Percentiles rank a stretch among this genome's conserved stretches.
Conservation (phyloP, 495 filamentous ascomycete genomes). For the Thermochaetoides thermophila region DNA sequence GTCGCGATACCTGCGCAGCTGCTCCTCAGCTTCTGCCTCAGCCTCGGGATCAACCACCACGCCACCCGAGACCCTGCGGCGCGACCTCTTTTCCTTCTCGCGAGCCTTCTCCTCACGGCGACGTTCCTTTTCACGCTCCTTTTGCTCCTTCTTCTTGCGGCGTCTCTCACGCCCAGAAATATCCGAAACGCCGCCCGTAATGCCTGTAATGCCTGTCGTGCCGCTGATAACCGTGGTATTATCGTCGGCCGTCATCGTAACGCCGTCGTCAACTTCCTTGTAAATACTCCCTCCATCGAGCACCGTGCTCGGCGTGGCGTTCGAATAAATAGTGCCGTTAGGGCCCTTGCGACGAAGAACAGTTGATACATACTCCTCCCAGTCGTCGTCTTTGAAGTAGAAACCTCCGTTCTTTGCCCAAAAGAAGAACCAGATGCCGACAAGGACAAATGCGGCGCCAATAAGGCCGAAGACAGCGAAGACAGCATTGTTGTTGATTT, state of each 20-base stretch:
- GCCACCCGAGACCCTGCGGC: constrained; percentile 29
- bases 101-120: constrained; percentile 26
- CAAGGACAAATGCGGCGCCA: constrained; percentile 61
- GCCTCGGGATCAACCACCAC: constrained; percentile 34
- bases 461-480: constrained; percentile 77
- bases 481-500: constrained; percentile 72
- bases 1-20: constrained; percentile 57
- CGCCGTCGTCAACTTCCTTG: constrained; percentile 46
- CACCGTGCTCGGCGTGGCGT: constrained; percentile 66
- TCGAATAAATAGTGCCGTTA: constrained; percentile 66
- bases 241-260: constrained; percentile 28
- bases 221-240: constrained; percentile 22
- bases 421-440: constrained; percentile 93
- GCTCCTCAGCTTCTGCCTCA: constrained; percentile 46
- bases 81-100: constrained; percentile 19
- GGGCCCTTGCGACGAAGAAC: constrained; percentile 86
- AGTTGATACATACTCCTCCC: constrained; percentile 96
- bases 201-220: constrained; percentile 30
- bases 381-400: constrained; percentile 67
- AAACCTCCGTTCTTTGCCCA: constrained; percentile 95
- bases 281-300: constrained; percentile 68
- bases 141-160: constrained; percentile 34
- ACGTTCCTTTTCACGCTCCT: constrained; percentile 33
- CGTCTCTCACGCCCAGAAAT: constrained; percentile 30
- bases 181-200: constrained; percentile 33